Evolutionary conservation across 1,139 yeast genomes (phyloP), one percentile per base, ranked within the genome.

Genomic region (Yarrowia galli): DNA sequence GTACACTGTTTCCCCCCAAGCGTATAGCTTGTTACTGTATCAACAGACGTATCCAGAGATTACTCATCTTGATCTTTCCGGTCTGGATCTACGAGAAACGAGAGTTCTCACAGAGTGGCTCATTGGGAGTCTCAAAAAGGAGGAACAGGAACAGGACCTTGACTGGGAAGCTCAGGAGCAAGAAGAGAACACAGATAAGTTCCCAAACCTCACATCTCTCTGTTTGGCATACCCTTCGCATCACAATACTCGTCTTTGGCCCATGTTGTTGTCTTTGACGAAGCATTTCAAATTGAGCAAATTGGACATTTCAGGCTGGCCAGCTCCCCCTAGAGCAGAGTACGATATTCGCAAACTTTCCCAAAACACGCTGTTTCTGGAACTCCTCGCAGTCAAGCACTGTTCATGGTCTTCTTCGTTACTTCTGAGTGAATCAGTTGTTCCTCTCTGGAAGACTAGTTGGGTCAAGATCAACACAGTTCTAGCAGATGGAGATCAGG

Each of bases 391-490:
- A 4, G n/a, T 54, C 7, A 22, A n/a, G 6, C 4, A 54, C 7
- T 38, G 45, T 16, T 8, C 28, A 3, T 54, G 60, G 60, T 12
- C 46, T 12, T 12, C 46, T 12, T 6, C 22, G 7, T 6, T 38
- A 10, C 35, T 54, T 12, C 6, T 54, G 7, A 38, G 46, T 12
- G 60, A 54, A 10, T 38, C 46, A 1, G 25, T 54, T 10, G 60
- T 54, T 1, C 22, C 45, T 0, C 2, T 54, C 1, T 54, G 60
- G 60, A 54, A 54, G 12, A 54, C 60, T 2, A 38, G 46, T n/a
- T 54, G 60, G 60, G n/a, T 54, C n/a, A 54, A 54, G n/a, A 36
- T 54, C 25, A n/a, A 38, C n/a, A 54, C 60, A 10, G 60, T 54
- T 1, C 9, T 9, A 3, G 46, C 25, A 8, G 60, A 54, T 5